These are phyloP conservation scores for Penicillium sp. DNA, from an alignment of 2,329 filamentous ascomycete species.

Conservation along the genomic window DNA sequence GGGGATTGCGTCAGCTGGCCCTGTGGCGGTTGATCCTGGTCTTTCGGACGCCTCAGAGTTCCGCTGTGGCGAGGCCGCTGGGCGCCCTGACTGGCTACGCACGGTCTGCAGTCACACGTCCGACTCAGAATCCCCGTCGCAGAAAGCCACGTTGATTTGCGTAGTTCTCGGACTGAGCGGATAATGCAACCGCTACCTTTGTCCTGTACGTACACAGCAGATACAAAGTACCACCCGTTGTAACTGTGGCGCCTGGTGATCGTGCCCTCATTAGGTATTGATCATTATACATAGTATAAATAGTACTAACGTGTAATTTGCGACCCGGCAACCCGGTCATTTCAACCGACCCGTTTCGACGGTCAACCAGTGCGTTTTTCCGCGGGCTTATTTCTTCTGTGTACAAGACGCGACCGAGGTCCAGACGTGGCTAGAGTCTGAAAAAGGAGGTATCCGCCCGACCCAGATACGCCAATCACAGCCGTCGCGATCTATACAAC, in stretches of 20 bases:
- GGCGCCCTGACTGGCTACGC: conserved; percentile 9
- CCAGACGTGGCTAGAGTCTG: neutral
- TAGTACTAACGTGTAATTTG: too few species aligned
- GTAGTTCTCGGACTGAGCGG: neutral
- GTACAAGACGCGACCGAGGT: neutral
- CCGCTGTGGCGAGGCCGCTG: conserved; percentile 8
- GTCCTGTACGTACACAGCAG: neutral
- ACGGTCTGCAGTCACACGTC: neutral
- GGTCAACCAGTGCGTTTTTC: too few species aligned
- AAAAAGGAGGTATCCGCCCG: neutral
- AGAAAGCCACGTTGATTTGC: neutral
- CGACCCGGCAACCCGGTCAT: neutral
- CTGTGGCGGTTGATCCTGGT: conserved; percentile 3
- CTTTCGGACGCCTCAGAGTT: conserved; percentile 1
- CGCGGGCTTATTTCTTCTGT: neutral
- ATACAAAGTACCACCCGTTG: neutral
- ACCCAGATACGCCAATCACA: neutral
- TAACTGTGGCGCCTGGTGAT: neutral
- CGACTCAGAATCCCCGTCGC: neutral
- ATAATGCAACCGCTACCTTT: conserved; percentile 6
- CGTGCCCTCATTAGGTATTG: too few species aligned
- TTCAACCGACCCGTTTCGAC: too few species aligned
- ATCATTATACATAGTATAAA: too few species aligned
- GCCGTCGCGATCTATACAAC: neutral
- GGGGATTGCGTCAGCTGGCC: neutral